A percentile compares a stretch with the other conserved stretches of the same genome.
Evolutionary conservation across 148 eudicot genomes (phyloP).

Genomic region (Diospyros lotus): DNA sequence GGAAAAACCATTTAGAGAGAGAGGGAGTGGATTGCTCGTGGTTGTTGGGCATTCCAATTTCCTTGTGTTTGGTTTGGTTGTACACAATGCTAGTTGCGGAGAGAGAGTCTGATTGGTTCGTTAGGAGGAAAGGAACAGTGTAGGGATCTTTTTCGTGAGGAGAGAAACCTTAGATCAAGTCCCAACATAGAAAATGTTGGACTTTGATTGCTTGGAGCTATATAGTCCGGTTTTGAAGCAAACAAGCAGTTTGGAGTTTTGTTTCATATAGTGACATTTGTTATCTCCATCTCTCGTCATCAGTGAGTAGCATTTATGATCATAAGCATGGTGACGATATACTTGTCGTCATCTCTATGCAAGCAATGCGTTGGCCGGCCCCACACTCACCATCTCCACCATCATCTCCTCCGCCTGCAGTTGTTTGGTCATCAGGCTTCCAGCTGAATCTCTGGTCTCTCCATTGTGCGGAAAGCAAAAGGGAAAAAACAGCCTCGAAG

Average conservation of each 20-base stretch:
- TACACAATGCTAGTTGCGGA: no score
- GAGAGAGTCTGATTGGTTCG: not conserved
- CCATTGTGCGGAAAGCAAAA: not conserved
- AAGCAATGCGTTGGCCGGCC: not conserved
- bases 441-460: not conserved
- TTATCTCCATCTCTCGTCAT: not conserved
- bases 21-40: no score
- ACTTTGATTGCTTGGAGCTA: not conserved
- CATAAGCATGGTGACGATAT: slow-evolving; percentile 4
- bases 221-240: slow-evolving; percentile 5
- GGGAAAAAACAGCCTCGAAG: not conserved
- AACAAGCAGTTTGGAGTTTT: slow-evolving; percentile 1
- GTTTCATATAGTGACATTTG: not conserved
- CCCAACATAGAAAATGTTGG: slow-evolving; percentile 5
- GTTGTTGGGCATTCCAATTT: no score
- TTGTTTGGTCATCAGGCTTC: not conserved
- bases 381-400: not conserved
- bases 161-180: slow-evolving; percentile 7
- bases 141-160: slow-evolving; percentile 14
- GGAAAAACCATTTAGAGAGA: no score
- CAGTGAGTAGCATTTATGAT: slow-evolving; percentile 3
- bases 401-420: not conserved
- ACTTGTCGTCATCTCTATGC: not conserved
- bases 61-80: no score
- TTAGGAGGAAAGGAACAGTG: not conserved